Base-by-base conservation (phyloP, 805 yeast species). In the Starmera pachycereana region DNA sequence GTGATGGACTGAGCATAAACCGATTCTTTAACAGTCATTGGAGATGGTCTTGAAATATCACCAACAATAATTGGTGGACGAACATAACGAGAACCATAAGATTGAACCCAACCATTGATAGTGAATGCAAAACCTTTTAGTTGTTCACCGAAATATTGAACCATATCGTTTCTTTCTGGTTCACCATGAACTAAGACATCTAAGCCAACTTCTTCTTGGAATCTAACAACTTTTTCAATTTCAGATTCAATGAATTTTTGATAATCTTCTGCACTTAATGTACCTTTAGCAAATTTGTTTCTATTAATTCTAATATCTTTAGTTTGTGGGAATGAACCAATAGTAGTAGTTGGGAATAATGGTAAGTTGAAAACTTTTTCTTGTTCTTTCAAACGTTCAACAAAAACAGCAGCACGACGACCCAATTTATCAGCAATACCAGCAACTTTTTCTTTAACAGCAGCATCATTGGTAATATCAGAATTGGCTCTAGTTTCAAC, bases 121-220 rank as follows among this genome's bases (percentile, higher is more conserved):
- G 98, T 92, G 81, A 92, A 92, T 56, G 95, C 96, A 67, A 84
- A 92, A 71, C 99, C 99, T 64, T 85, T 83, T 66, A 92, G 76
- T 76, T 87, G 88, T 76, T 92, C 98, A 77, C 98, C 99, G 54
- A 92, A 92, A 82, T 90, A 92, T 78, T 92, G 98, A 61, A 92
- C 98, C 99, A 92, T 92, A 76, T 92, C 99, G 76, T 92, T 92
- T 81, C 99, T 85, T 81, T 92, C 98, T 70, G 99, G 98, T 77
- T 92, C 99, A 76, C 99, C 99, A 72, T 92, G 98, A 53, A 92
- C 99, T 57, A 90, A 76, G 58, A 92, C 97, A 65, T 92, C 99
- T 60, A 92, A 79, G 57, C 95, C 99, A 62, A 90, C 80, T 68
- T 92, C 96, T 75, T 92, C 98, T 78, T 92, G 99, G 94, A 92